phyloP scores from a whole-genome alignment of 805 yeast species.

The Teunomyces cretensis region DNA sequence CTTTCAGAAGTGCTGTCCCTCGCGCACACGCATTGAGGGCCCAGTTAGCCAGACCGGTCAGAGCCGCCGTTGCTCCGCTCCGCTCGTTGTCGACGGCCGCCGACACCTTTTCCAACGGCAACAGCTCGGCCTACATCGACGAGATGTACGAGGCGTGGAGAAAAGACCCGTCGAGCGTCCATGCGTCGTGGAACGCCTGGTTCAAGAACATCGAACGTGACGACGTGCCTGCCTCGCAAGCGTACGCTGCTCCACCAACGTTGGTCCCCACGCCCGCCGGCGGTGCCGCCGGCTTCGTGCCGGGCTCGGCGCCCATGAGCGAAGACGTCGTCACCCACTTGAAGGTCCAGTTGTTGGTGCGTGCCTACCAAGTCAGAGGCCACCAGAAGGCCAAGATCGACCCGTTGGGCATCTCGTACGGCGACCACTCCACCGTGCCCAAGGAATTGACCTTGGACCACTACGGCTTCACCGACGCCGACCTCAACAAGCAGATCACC shows the following conservation, averaged over 20 bases:
- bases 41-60: slow-evolving; percentile 13
- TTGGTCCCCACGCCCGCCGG: slow-evolving; percentile 79
- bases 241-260: slow-evolving; percentile 91
- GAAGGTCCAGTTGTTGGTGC: slow-evolving; percentile 92
- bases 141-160: slow-evolving; percentile 98
- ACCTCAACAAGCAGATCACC: slow-evolving; percentile 77
- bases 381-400: slow-evolving; percentile 94
- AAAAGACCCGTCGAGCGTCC: slow-evolving; percentile 86
- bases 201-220: slow-evolving; percentile 84
- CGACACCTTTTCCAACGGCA: slow-evolving; percentile 80
- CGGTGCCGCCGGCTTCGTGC: slow-evolving; percentile 60
- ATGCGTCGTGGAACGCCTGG: slow-evolving; percentile 95
- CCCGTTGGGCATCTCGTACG: slow-evolving; percentile 90
- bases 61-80: slow-evolving; percentile 2
- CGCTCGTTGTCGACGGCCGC: slow-evolving; percentile 35
- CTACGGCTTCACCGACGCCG: slow-evolving; percentile 88
- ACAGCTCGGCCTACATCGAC: slow-evolving; percentile 89
- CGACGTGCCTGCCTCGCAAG: slow-evolving; percentile 65
- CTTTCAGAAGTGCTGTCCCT: slow-evolving; percentile 38
- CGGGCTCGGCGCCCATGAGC: slow-evolving; percentile 48
- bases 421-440: slow-evolving; percentile 66
- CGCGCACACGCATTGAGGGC: slow-evolving; percentile 34
- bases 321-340: slow-evolving; percentile 81
- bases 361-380: slow-evolving; percentile 99
- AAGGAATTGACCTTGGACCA: slow-evolving; percentile 87